These are phyloP conservation scores for Myrmaecium sp. DNA, from an alignment of 2,329 filamentous ascomycete genomes.

Conservation along the genomic window DNA sequence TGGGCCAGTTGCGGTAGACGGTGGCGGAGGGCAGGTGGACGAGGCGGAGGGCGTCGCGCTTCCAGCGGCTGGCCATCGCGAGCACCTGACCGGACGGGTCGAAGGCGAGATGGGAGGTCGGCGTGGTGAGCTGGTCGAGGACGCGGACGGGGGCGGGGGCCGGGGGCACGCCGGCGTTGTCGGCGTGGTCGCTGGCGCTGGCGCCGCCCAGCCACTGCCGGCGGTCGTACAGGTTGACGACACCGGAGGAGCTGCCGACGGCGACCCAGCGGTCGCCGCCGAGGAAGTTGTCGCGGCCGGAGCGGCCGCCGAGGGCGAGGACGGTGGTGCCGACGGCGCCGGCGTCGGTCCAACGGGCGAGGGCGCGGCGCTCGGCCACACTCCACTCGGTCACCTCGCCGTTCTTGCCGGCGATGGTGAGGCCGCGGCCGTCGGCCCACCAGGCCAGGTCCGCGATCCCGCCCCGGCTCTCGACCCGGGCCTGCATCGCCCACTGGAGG, in stretches of 20 bases:
- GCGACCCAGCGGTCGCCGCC: slow-evolving; percentile 82
- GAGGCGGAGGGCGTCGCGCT: slow-evolving; percentile 72
- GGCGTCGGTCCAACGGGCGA: slow-evolving; percentile 79
- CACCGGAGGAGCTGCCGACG: slow-evolving; percentile 68
- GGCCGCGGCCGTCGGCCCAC: slow-evolving; percentile 72
- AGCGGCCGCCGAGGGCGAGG: slow-evolving; percentile 56
- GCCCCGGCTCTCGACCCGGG: slow-evolving; percentile 62
- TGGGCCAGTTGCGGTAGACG: slow-evolving; percentile 95
- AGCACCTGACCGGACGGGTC: slow-evolving; percentile 80
- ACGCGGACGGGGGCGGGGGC: slow-evolving; percentile 54
- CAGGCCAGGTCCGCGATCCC: slow-evolving; percentile 84
- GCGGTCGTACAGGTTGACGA: slow-evolving; percentile 89
- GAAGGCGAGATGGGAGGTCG: slow-evolving; percentile 64
- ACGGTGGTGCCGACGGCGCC: slow-evolving; percentile 74
- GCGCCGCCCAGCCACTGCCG: slow-evolving; percentile 33
- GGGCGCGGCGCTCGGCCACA: slow-evolving; percentile 46
- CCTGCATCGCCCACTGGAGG: slow-evolving; percentile 74
- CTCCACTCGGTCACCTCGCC: slow-evolving; percentile 87
- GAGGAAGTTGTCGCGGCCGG: slow-evolving; percentile 40
- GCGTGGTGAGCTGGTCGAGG: slow-evolving; percentile 76
- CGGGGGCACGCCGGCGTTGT: slow-evolving; percentile 37
- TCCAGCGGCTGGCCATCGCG: slow-evolving; percentile 70
- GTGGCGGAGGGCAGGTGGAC: slow-evolving; percentile 86
- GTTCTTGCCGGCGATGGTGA: slow-evolving; percentile 69
- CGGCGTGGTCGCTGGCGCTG: slow-evolving; percentile 5